phyloP scores from a whole-genome alignment of 169 alveolate genomes.

The Nephromyces sp. region DNA sequence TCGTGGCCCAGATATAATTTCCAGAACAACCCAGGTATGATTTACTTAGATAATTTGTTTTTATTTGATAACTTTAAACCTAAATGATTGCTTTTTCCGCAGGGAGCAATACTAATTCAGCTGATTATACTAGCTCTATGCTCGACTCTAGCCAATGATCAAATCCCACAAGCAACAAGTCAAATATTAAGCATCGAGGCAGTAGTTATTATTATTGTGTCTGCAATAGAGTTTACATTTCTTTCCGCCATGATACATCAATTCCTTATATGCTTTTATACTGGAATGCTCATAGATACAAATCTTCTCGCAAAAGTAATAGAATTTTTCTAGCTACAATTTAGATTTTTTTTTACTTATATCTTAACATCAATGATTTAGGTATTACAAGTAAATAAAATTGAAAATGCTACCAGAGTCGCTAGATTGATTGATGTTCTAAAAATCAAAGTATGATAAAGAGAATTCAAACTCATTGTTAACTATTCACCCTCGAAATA shows the following conservation, averaged over 20 bases:
- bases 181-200: too few species aligned
- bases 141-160: conserved; percentile 38
- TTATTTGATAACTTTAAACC: too few species aligned
- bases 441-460: neutral
- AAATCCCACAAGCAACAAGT: too few species aligned
- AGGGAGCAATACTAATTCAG: too few species aligned
- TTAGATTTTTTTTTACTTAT: neutral
- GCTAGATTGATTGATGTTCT: neutral
- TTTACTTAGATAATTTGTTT: too few species aligned
- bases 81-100: too few species aligned
- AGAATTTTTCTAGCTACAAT: neutral
- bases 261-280: conserved; percentile 33
- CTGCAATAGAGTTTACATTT: conserved; percentile 30
- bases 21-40: conserved; percentile 33
- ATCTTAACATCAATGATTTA: neutral
- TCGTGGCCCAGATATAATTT: conserved; percentile 56
- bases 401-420: neutral
- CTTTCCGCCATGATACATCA: too few species aligned
- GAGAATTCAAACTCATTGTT: too few species aligned
- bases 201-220: too few species aligned
- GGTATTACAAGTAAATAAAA: neutral
- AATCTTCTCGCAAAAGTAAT: conserved; percentile 44
- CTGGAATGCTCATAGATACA: conserved; percentile 47
- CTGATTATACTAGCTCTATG: conserved; percentile 44
- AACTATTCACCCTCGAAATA: too few species aligned